These are phyloP conservation scores for Boletellus sp. DNA, from an alignment of 768 basidiomycete species.

Conservation along the genomic window DNA sequence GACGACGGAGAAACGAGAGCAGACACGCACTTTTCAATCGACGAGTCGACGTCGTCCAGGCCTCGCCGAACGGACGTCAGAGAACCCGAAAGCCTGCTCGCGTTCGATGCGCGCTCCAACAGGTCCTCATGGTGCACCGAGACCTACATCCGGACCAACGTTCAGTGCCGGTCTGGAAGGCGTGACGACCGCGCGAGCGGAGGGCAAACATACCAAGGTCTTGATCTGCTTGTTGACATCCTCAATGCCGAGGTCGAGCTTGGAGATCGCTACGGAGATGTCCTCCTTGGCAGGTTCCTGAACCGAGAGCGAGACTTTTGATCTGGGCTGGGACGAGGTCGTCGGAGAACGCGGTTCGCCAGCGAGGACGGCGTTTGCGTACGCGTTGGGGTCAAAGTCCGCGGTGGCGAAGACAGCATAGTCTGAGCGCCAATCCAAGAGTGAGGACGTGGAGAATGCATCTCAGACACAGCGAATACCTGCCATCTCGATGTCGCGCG, in stretches of 20 bases:
- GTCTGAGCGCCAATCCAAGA: constrained; percentile 40
- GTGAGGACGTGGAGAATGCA: not conserved
- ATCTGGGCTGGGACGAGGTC: constrained; percentile 25
- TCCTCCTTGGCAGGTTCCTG: constrained; percentile 75
- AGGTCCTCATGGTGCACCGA: constrained; percentile 79
- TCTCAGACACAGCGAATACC: constrained; percentile 10
- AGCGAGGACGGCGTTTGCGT: constrained; percentile 86
- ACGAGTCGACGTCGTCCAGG: constrained; percentile 67
- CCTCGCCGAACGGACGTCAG: constrained; percentile 64
- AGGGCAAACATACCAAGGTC: constrained; percentile 54
- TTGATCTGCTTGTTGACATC: constrained; percentile 91
- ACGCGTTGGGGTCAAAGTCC: constrained; percentile 83
- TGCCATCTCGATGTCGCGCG: constrained; percentile 11
- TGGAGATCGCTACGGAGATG: constrained; percentile 84
- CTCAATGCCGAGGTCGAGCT: constrained; percentile 83
- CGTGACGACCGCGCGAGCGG: too few species aligned
- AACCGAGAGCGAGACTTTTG: constrained; percentile 21
- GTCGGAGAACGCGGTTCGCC: constrained; percentile 68
- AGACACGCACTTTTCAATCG: constrained; percentile 66
- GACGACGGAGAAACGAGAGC: not conserved
- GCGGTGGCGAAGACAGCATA: constrained; percentile 70
- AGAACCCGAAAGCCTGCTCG: constrained; percentile 67
- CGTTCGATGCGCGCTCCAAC: constrained; percentile 75
- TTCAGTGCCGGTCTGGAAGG: not conserved
- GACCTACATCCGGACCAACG: constrained; percentile 46